Base-by-base conservation (phyloP, 2,329 filamentous ascomycete genomes). In the Phaeoacremonium minimum region DNA sequence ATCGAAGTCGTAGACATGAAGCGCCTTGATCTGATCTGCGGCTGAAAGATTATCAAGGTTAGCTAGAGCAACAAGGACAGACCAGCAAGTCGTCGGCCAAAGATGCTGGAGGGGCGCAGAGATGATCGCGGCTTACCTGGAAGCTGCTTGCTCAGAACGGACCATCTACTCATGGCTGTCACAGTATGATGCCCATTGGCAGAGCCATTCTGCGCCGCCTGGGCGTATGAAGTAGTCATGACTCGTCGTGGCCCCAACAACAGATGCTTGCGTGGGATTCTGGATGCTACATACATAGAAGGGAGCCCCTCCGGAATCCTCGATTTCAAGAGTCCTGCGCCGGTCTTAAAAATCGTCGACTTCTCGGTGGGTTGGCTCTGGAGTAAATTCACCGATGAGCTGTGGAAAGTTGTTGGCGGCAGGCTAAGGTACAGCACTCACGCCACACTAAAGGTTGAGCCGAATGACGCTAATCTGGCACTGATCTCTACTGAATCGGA, bases 1-100 rank as follows among this genome's bases (percentile, higher is more conserved):
- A 63, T 98, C 93, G 60, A 97, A 98, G 61, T 98, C 93, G 66
- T 97, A 97, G 48, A 98, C 77, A 56, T 97, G 91, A 35, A 98
- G 80, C 7, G 80, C 67, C 57, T 79, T 87, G 61, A 97, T 83
- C 37, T 78, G 70, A 29, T 84, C 71, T 9, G 80, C 71, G 19
- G 77, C 75, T 77, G 46, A 32, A n/a, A 12, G 6, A 15, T 22
- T 14, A 22, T 15, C 16, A 16, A 5, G n/a, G 16, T 18, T n/a
- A 15, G 16, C 18, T 15, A 28, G 18, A 35, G n/a, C n/a, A 35
- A 15, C 20, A 28, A 22, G 12, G 32, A 7, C 16, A 15, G n/a
- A 9, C 26, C n/a, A n/a, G n/a, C n/a, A n/a, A n/a, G n/a, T n/a
- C n/a, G n/a, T n/a, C n/a, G n/a, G n/a, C n/a, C n/a, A n/a, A n/a